phyloP scores from a whole-genome alignment of 2,329 filamentous ascomycete species.

The Bertia moriformis region DNA sequence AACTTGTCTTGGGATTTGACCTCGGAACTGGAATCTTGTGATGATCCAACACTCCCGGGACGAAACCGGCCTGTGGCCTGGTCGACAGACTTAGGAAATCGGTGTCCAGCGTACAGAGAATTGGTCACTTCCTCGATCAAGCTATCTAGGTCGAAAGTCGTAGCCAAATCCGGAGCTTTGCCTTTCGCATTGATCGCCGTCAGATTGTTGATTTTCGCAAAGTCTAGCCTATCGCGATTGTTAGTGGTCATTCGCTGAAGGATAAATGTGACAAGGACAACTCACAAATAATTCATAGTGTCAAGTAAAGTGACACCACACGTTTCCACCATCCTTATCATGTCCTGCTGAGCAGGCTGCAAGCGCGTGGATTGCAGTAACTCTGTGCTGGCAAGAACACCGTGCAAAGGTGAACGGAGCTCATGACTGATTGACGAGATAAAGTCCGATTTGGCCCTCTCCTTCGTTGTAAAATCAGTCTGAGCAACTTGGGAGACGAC shows the following conservation, averaged over 20 bases:
- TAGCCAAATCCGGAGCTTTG: background rate
- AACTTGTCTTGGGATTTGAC: background rate
- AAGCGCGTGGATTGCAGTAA: slow-evolving; percentile 27
- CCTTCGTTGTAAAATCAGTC: slow-evolving; percentile 33
- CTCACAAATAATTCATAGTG: slow-evolving; percentile 28
- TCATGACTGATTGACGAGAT: slow-evolving; percentile 46
- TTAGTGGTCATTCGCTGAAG: background rate
- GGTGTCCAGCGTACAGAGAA: background rate
- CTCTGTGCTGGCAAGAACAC: slow-evolving; percentile 35
- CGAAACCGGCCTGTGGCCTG: background rate
- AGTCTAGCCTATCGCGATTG: slow-evolving; percentile 16
- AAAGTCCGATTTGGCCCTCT: slow-evolving; percentile 39
- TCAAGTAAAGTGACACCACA: slow-evolving; percentile 32
- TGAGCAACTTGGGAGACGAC: slow-evolving; percentile 39
- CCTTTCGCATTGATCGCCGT: background rate
- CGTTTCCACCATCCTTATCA: slow-evolving; percentile 27
- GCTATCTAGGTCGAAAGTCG: background rate
- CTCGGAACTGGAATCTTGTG: background rate
- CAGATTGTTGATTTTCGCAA: slow-evolving; percentile 10
- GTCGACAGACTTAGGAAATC: background rate
- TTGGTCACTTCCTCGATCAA: background rate
- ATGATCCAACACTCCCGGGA: background rate
- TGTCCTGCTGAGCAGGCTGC: slow-evolving; percentile 21
- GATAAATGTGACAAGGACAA: background rate
- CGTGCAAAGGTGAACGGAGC: slow-evolving; percentile 37